Conservation (phyloP, 805 yeast species). For the Yarrowia sp. region DNA sequence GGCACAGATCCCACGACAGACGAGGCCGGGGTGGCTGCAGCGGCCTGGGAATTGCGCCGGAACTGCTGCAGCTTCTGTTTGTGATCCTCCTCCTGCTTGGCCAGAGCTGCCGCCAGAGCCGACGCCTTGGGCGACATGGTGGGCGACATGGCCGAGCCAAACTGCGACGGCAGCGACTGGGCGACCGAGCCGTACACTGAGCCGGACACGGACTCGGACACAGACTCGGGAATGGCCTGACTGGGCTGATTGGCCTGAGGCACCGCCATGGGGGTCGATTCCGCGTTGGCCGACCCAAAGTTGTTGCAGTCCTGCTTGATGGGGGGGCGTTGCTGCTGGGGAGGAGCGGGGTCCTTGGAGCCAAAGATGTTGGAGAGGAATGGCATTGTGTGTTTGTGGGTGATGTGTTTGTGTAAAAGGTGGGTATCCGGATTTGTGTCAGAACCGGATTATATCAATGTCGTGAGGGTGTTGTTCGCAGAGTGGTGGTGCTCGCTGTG, state of each 20-base stretch:
- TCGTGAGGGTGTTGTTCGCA: not conserved
- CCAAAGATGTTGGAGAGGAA: constrained; percentile 24
- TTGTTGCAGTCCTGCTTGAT: constrained; percentile 13
- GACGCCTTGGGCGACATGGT: constrained; percentile 27
- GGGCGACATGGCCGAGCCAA: constrained; percentile 25
- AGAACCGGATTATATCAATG: not conserved
- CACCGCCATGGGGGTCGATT: constrained; percentile 24
- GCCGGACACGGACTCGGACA: constrained; percentile 14
- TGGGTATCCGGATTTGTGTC: not conserved
- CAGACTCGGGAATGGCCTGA: not conserved
- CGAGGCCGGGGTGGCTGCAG: not conserved
- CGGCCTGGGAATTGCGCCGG: constrained; percentile 24
- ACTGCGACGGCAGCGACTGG: constrained; percentile 14
- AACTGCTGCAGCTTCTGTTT: constrained; percentile 26
- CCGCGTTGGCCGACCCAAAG: constrained; percentile 23
- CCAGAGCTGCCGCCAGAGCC: constrained; percentile 20
- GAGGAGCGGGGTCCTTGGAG: not conserved
- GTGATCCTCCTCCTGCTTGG: constrained; percentile 26
- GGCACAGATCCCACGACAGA: not conserved
- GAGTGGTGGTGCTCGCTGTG: constrained; percentile 6
- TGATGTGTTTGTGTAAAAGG: not conserved
- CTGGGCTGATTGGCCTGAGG: constrained; percentile 13
- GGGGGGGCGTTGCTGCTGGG: constrained; percentile 9
- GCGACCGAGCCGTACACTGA: constrained; percentile 23
- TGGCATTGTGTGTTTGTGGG: not conserved